Evolutionary conservation across 2,329 filamentous ascomycete genomes (phyloP), one percentile per base, ranked within the genome.

Genomic region (Sclerotinia trifoliorum): DNA sequence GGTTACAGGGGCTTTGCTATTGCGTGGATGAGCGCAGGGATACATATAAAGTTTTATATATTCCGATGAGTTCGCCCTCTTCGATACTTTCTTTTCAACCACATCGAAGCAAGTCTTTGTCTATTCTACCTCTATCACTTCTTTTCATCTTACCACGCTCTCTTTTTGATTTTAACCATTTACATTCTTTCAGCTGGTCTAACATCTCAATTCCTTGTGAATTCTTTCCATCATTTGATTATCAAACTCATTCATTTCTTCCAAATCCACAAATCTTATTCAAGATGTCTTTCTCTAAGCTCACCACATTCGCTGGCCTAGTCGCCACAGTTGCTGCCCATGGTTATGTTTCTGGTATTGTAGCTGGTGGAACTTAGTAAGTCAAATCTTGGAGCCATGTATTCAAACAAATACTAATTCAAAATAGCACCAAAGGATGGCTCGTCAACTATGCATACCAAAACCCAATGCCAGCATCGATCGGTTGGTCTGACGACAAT

Each of bases 311-410:
- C 64, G 67, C 73, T 35, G 62, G 71, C 39, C 69, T 74, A 19
- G 51, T 67, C 19, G 65, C 65, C 39, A 29, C 65, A 8, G 56
- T 61, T 67, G 76, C 79, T 68, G 82, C 81, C 67, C 83, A 85
- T 75, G 83, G 83, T 48, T 78, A 76, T 63, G 80, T 83, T 65
- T 74, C 73, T 11, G 79, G 80, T 70, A 78, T 84, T 66, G 79
- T 81, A 63, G 80, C 83, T 63, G 81, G 83, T 70, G 83, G 83
- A 62, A 76, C 75, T 5, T 81, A 79, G 73, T 74, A 71, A 65
- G 68, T 68, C 32, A 51, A 60, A 57, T 19, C 26, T 19, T 29
- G 26, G 46, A 13, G 15, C 39, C 39, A 42, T 42, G 11, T 42
- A 15, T 42, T 42, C 39, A 13, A 42, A 13, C 3, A 64, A 54